phyloP scores from a whole-genome alignment of 2,329 filamentous ascomycete species.

The Xylariaceae sp. region DNA sequence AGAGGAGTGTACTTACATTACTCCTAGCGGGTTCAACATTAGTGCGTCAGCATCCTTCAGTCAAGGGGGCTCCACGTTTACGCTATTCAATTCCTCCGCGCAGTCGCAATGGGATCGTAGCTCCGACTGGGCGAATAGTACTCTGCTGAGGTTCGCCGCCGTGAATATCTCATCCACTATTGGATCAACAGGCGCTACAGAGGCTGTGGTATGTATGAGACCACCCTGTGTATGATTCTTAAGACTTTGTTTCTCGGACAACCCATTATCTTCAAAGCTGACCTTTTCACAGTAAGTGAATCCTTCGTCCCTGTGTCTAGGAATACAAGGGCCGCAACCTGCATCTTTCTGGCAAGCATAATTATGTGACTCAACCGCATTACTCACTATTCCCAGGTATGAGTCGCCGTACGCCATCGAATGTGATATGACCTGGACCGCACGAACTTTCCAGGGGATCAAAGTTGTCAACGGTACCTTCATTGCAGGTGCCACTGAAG shows the following conservation, averaged over 20 bases:
- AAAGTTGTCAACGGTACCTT: slow-evolving; percentile 7
- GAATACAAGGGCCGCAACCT: no score
- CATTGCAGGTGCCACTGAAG: background rate
- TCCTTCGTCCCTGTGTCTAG: no score
- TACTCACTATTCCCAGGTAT: no score
- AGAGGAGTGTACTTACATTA: background rate
- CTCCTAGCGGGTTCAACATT: slow-evolving; percentile 5
- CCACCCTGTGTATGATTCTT: no score
- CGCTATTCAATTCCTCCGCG: slow-evolving; percentile 6
- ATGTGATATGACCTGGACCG: slow-evolving; percentile 6
- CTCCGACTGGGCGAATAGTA: slow-evolving; percentile 5
- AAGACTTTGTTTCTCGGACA: no score
- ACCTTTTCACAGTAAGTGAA: no score
- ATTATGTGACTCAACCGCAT: no score
- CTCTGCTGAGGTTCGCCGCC: slow-evolving; percentile 1
- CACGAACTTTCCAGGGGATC: slow-evolving; percentile 5
- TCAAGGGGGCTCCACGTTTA: slow-evolving; percentile 1
- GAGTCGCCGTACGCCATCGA: slow-evolving; percentile 1
- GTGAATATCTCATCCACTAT: slow-evolving; percentile 1
- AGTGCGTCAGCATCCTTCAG: background rate
- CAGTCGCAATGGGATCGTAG: slow-evolving; percentile 2
- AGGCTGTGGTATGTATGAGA: no score
- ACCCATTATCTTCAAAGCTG: no score
- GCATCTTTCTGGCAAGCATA: no score
- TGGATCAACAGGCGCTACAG: background rate